Evolutionary conservation across 495 filamentous ascomycete genomes (phyloP).

Genomic region (Neurospora terricola): DNA sequence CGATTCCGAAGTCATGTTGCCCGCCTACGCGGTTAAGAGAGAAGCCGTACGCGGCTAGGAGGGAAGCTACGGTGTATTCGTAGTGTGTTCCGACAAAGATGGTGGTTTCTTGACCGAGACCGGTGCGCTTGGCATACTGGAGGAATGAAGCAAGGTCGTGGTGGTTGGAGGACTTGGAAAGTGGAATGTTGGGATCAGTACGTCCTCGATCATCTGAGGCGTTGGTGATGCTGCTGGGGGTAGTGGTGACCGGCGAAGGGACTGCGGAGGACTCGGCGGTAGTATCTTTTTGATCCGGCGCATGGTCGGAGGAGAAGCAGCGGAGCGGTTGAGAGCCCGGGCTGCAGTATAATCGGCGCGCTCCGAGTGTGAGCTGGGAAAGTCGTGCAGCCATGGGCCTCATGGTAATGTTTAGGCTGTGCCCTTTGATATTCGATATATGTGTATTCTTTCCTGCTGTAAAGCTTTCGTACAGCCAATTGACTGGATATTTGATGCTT

Average conservation of each 20-base stretch:
- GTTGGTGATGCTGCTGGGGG: background rate
- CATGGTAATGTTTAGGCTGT: background rate
- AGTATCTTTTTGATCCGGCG: background rate
- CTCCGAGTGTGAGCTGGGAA: background rate
- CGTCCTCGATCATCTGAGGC: background rate
- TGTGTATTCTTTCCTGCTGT: background rate
- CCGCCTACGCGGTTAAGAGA: conserved; percentile 63
- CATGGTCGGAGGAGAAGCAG: background rate
- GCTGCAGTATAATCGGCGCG: background rate
- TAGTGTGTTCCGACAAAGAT: conserved; percentile 56
- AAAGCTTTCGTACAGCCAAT: background rate
- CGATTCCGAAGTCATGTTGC: conserved; percentile 67
- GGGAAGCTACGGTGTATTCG: conserved; percentile 61
- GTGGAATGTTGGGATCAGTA: conserved; percentile 5
- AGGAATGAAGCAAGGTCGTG: conserved; percentile 61
- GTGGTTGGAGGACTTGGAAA: conserved; percentile 45
- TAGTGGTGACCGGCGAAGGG: background rate
- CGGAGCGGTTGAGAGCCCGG: background rate
- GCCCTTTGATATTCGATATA: background rate
- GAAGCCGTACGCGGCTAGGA: conserved; percentile 55
- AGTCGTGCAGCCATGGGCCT: background rate
- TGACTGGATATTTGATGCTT: background rate
- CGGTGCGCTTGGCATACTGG: conserved; percentile 51
- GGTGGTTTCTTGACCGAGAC: conserved; percentile 38
- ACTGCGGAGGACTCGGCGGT: background rate